phyloP scores from a whole-genome alignment of 129 eudicot species.

The Flaveria bidentis region DNA sequence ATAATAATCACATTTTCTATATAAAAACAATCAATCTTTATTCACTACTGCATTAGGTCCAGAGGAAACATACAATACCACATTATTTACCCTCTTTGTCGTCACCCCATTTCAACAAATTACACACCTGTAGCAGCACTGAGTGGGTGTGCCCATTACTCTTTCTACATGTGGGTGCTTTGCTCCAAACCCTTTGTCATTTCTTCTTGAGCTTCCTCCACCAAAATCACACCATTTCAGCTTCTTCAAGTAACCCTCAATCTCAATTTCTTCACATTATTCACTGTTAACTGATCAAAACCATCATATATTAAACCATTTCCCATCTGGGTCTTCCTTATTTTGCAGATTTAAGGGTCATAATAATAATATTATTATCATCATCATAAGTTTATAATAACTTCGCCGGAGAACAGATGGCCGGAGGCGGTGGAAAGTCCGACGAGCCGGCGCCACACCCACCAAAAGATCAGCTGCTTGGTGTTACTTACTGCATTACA shows the following conservation, averaged over 20 bases:
- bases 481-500: conserved; percentile 89
- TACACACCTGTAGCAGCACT: conserved; percentile 19
- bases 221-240: background rate
- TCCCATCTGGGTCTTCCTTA: conserved; percentile 50
- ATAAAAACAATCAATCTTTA: background rate
- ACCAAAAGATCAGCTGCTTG: conserved; percentile 87
- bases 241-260: conserved; percentile 12
- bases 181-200: conserved; percentile 34
- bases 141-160: conserved; percentile 31
- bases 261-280: conserved; percentile 15
- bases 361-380: background rate
- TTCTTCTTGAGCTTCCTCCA: background rate
- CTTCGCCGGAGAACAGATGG: conserved; percentile 43
- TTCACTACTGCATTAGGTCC: background rate
- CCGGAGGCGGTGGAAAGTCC: conserved; percentile 72
- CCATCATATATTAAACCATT: conserved; percentile 18
- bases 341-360: conserved; percentile 41
- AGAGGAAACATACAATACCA: conserved; percentile 4
- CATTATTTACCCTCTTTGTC: conserved; percentile 29
- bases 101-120: conserved; percentile 16
- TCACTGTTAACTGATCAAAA: background rate
- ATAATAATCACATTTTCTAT: no score
- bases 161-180: conserved; percentile 42
- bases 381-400: background rate
- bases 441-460: conserved; percentile 94